A percentile compares a stretch with the other conserved stretches of the same genome.
Evolutionary conservation across 2,329 filamentous ascomycete species (phyloP).

Genomic region (Fusarium sacchari): DNA sequence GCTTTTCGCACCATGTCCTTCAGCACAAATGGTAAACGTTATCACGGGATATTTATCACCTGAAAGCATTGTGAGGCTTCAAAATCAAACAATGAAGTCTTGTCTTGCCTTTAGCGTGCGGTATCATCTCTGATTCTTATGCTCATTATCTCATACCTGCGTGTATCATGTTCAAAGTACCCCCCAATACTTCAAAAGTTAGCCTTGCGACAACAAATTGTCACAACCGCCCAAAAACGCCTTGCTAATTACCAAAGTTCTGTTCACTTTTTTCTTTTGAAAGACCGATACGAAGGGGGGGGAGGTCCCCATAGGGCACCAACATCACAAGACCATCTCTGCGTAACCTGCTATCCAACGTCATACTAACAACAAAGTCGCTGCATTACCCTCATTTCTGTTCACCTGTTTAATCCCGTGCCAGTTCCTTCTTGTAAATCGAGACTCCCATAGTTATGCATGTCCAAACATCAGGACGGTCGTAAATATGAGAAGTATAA

Average conservation of each 20-base stretch:
- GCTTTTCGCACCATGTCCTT: not conserved
- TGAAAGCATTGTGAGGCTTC: not conserved
- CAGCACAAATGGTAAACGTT: not conserved
- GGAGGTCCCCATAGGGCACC: not conserved
- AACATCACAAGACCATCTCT: not conserved
- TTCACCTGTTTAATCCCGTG: not conserved
- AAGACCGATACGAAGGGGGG: not conserved
- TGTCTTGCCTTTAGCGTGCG: not conserved
- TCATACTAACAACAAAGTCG: conserved; percentile 5
- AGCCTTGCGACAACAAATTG: conserved; percentile 9
- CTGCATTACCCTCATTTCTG: not conserved
- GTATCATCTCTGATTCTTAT: not conserved
- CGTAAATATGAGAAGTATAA: not conserved
- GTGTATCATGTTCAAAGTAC: conserved; percentile 3
- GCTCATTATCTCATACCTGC: conserved; percentile 1
- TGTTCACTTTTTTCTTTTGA: conserved; percentile 4
- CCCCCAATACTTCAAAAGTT: conserved; percentile 1
- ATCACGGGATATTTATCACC: not conserved
- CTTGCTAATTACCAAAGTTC: conserved; percentile 31
- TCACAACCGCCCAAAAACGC: conserved; percentile 33
- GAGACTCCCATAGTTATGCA: conserved; percentile 28
- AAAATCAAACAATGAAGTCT: not conserved
- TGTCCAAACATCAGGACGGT: conserved; percentile 18
- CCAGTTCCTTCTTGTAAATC: conserved; percentile 4
- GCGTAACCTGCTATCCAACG: conserved; percentile 2